Percentiles rank a stretch among this genome's conserved stretches.
Conservation (phyloP, 352 stramenopile genomes). For the Phytophthora melonis region DNA sequence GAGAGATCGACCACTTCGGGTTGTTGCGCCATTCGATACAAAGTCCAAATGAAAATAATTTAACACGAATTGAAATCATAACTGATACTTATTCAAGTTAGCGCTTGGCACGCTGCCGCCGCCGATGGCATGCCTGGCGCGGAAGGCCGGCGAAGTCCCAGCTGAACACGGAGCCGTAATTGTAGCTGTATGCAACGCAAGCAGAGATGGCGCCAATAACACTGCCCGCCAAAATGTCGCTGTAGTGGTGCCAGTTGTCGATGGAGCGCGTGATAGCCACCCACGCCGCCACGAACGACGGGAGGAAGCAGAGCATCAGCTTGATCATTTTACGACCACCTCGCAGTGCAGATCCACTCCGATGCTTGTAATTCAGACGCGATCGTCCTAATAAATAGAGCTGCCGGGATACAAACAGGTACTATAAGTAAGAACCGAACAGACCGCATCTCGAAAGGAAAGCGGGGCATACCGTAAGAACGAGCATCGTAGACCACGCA, state of each 20-base stretch:
- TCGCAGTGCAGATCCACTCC: conserved; percentile 49
- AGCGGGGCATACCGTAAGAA: conserved; percentile 58
- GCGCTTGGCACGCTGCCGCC: not conserved
- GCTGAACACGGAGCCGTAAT: conserved; percentile 72
- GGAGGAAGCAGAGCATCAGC: conserved; percentile 74
- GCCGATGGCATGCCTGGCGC: conserved; percentile 35
- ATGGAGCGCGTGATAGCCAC: conserved; percentile 75
- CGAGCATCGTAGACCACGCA: conserved; percentile 75
- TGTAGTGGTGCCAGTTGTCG: conserved; percentile 87
- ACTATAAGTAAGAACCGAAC: too few species aligned
- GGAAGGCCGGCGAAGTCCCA: conserved; percentile 56
- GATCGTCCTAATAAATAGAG: conserved; percentile 77
- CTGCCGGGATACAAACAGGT: conserved; percentile 35
- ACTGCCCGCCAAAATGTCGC: conserved; percentile 72
- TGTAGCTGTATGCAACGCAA: conserved; percentile 60
- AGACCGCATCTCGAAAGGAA: not conserved
- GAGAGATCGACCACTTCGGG: conserved; percentile 40
- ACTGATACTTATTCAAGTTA: not conserved
- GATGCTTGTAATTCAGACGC: conserved; percentile 56
- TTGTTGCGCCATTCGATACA: conserved; percentile 32
- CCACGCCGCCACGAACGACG: conserved; percentile 68
- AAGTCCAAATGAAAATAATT: conserved; percentile 21
- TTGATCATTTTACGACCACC: conserved; percentile 66
- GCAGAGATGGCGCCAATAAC: conserved; percentile 58
- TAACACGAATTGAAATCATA: not conserved